A percentile compares a stretch with the other conserved stretches of the same genome.
phyloP scores from a whole-genome alignment of 768 basidiomycete genomes.

The Tremella mesenterica region DNA sequence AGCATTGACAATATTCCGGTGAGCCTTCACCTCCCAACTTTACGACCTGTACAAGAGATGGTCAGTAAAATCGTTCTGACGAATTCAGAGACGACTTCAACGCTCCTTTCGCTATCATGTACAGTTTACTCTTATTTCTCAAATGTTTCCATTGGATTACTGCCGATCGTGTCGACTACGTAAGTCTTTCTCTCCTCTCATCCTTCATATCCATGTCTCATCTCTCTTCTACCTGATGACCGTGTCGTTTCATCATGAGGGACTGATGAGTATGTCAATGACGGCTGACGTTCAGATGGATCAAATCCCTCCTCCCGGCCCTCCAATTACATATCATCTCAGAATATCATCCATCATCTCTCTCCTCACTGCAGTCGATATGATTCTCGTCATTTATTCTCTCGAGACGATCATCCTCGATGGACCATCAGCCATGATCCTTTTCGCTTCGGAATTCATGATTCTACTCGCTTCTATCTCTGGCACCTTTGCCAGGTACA shows the following conservation, averaged over 20 bases:
- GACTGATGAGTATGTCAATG: background rate
- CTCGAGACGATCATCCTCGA: slow-evolving; percentile 59
- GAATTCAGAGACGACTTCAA: slow-evolving; percentile 40
- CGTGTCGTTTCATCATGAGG: background rate
- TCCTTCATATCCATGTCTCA: background rate
- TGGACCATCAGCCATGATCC: slow-evolving; percentile 72
- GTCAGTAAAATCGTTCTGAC: background rate
- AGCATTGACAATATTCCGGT: slow-evolving; percentile 90
- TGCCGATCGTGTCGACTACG: slow-evolving; percentile 92
- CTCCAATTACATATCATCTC: slow-evolving; percentile 71
- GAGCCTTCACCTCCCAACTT: slow-evolving; percentile 3
- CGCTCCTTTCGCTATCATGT: slow-evolving; percentile 70
- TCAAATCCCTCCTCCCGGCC: slow-evolving; percentile 79
- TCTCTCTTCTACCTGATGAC: background rate
- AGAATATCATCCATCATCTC: slow-evolving; percentile 67
- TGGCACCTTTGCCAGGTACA: slow-evolving; percentile 60
- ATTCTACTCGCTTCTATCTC: slow-evolving; percentile 29
- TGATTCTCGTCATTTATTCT: slow-evolving; percentile 57
- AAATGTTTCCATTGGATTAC: slow-evolving; percentile 99
- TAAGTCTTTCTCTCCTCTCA: slow-evolving; percentile 45
- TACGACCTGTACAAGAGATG: too few species aligned
- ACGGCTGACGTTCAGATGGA: slow-evolving; percentile 65
- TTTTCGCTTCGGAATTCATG: slow-evolving; percentile 76
- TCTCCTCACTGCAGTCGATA: slow-evolving; percentile 66
- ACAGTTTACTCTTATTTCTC: slow-evolving; percentile 83